Evolutionary conservation across 345 rosid genomes (phyloP), one percentile per base, ranked within the genome.

Genomic region (Lepidium africanum): DNA sequence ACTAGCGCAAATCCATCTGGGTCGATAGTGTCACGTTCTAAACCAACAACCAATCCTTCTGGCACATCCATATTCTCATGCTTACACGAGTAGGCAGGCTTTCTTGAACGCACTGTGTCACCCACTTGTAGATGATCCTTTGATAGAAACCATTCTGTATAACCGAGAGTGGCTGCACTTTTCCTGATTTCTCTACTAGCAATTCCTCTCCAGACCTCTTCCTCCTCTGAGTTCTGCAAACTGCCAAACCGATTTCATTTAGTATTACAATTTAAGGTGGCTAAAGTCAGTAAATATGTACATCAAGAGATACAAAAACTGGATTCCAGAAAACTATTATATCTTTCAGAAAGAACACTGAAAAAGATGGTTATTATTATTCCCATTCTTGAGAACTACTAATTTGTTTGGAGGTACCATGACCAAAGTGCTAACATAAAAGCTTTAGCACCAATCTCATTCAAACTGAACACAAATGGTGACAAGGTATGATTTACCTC

Each of bases 51-150:
- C 11, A 45, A 76, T 65, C 91, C 99, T 79, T 85, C 96, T 6
- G 95, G 96, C 61, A 94, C 81, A 71, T 85, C 85, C 96, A 90
- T 90, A 70, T 72, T 86, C 71, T 79, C 86, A 54, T 79, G 81
- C 67, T 86, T 84, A 78, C 69, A 71, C 1, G 87, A 81, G 65
- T 86, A 78, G 8, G 67, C 77, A 49, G 89, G 87, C 84, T 91
- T 90, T 78, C 96, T 83, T 9, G 99, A 94, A 46, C 92, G 95
- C 52, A 94, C 97, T 1, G 59, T 68, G 74, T 94, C 99, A 7
- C 91, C 92, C 42, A 87, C 86, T 67, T 69, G 84, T 58, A 88
- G 83, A 49, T 65, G 74, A 75, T 94, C 92, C 84, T 88, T 94
- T 6, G 85, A 84, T 19, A 94, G 84, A 67, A 87, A 89, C 97